These are phyloP conservation scores for Podaxis sp. DNA, from an alignment of 768 basidiomycete species.

Conservation along the genomic window DNA sequence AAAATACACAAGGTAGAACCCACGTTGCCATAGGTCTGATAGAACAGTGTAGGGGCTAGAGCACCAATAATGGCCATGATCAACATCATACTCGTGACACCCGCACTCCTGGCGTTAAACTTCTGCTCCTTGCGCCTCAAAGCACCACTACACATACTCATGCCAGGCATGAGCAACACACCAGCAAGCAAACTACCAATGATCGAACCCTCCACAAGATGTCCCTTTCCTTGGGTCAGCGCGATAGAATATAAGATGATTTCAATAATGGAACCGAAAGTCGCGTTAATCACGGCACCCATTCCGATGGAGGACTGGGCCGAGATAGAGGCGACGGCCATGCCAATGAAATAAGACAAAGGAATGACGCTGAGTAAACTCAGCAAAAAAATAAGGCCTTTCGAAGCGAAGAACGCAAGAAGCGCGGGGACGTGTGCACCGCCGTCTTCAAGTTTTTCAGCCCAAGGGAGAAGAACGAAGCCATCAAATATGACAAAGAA, in stretches of 20 bases:
- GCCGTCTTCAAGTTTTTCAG: constrained; percentile 56
- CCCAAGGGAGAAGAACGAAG: constrained; percentile 72
- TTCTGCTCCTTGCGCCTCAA: constrained; percentile 90
- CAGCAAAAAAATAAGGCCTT: constrained; percentile 79
- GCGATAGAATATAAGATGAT: constrained; percentile 92
- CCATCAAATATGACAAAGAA: constrained; percentile 97
- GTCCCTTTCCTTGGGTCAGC: constrained; percentile 86
- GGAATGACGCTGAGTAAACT: constrained; percentile 92
- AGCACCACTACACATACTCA: constrained; percentile 93
- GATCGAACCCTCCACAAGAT: constrained; percentile 95
- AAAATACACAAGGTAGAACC: constrained; percentile 28
- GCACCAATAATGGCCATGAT: constrained; percentile 99
- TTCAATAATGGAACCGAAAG: constrained; percentile 98
- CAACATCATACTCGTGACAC: constrained; percentile 98
- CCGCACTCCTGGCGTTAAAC: constrained; percentile 99
- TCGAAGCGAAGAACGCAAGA: constrained; percentile 68
- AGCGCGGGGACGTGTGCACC: constrained; percentile 62
- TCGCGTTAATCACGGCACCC: constrained; percentile 99
- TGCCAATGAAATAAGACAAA: constrained; percentile 97
- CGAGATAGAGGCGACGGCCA: constrained; percentile 99
- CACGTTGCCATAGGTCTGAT: constrained; percentile 97
- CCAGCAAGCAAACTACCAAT: constrained; percentile 95
- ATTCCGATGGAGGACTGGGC: constrained; percentile 98
- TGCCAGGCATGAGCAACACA: constrained; percentile 94
- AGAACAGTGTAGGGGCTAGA: constrained; percentile 93